phyloP scores from a whole-genome alignment of 495 filamentous ascomycete species.

The Neurospora tetrasperma region DNA sequence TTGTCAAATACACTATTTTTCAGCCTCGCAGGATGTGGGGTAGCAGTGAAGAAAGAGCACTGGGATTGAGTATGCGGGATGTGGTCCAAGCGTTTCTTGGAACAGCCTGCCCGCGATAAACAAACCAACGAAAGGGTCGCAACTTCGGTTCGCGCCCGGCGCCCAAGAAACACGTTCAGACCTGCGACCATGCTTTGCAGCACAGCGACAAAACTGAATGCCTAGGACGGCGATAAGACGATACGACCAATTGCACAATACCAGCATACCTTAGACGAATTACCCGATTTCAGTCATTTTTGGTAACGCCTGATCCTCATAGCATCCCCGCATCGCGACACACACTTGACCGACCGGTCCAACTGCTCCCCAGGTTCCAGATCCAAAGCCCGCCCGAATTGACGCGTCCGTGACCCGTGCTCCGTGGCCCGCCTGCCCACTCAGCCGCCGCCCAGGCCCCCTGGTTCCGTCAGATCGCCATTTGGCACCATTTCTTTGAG shows the following conservation, averaged over 20 bases:
- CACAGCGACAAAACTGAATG: background rate
- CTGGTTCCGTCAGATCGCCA: background rate
- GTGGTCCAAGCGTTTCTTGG: slow-evolving; percentile 4
- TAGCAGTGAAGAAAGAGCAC: background rate
- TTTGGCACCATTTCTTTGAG: background rate
- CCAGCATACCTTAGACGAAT: slow-evolving; percentile 4
- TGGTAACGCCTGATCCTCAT: background rate
- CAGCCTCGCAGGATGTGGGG: background rate
- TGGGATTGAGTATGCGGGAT: background rate
- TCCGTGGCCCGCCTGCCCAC: background rate
- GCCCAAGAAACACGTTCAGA: background rate
- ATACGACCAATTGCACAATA: background rate
- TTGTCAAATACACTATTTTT: background rate
- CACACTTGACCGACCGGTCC: background rate
- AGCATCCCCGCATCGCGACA: slow-evolving; percentile 1
- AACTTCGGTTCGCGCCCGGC: slow-evolving; percentile 10
- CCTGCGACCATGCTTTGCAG: background rate
- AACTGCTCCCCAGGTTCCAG: background rate
- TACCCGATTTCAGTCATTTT: background rate
- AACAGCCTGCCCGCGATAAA: slow-evolving; percentile 11
- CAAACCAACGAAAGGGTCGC: slow-evolving; percentile 9
- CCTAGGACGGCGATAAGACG: background rate
- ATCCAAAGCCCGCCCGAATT: background rate
- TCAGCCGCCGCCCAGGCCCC: background rate
- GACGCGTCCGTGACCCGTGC: background rate